These are phyloP conservation scores for Benincasa hispida DNA, from an alignment of 306 rosid genomes.

Conservation along the genomic window DNA sequence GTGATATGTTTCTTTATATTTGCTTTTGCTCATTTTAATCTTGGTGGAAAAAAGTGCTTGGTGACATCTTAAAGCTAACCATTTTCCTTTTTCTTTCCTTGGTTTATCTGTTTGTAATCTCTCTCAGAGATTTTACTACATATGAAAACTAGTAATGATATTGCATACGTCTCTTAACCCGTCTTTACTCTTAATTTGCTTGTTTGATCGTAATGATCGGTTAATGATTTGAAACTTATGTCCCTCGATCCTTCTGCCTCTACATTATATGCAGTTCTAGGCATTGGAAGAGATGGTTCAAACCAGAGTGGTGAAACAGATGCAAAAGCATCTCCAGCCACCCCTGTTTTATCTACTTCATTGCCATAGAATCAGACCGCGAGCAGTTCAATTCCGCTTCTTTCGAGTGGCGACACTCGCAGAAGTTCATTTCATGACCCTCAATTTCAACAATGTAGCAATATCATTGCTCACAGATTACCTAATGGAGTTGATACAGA, in stretches of 20 bases:
- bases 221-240: neutral
- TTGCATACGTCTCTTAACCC: neutral
- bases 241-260: neutral
- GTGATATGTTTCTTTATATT: neutral
- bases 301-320: conserved; percentile 35
- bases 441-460: conserved; percentile 45
- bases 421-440: conserved; percentile 40
- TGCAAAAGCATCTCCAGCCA: conserved; percentile 32
- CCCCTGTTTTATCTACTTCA: conserved; percentile 15
- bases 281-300: conserved; percentile 41
- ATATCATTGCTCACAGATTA: conserved; percentile 28
- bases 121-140: neutral
- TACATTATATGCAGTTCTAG: conserved; percentile 6
- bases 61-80: neutral
- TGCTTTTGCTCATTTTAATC: neutral
- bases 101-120: neutral
- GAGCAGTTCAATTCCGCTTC: conserved; percentile 12
- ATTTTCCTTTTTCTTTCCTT: neutral
- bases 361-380: conserved; percentile 18
- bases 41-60: neutral
- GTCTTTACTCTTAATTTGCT: neutral
- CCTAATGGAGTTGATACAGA: conserved; percentile 21
- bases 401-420: conserved; percentile 24
- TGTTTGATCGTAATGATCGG: neutral
- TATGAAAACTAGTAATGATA: neutral